Evolutionary conservation across 2,329 filamentous ascomycete genomes (phyloP).

Genomic region (Talaromyces sp.): DNA sequence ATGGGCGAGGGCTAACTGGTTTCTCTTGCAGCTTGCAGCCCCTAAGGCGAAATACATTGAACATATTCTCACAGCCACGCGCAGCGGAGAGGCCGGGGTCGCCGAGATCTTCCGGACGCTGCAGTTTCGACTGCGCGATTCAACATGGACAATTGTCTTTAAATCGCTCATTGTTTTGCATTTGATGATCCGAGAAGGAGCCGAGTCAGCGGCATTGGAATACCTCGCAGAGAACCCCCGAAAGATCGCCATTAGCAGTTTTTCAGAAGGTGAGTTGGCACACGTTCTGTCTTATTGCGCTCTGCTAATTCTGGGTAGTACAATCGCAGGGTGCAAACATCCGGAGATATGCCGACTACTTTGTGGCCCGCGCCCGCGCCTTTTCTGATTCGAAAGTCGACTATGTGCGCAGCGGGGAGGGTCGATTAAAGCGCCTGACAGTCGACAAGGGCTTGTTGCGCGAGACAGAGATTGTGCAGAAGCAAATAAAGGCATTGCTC

Average conservation of each 20-base stretch:
- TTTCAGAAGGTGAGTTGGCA: conserved; percentile 72
- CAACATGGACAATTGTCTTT: conserved; percentile 99
- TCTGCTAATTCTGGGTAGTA: conserved; percentile 47
- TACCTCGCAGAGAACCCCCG: conserved; percentile 80
- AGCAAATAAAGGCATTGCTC: conserved; percentile 76
- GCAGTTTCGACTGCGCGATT: conserved; percentile 82
- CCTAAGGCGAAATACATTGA: conserved; percentile 99
- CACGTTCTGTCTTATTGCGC: not conserved
- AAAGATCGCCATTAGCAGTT: conserved; percentile 79
- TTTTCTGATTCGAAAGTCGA: conserved; percentile 82
- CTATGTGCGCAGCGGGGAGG: conserved; percentile 79
- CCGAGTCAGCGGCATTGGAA: conserved; percentile 78
- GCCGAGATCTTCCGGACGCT: conserved; percentile 92
- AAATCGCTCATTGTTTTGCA: conserved; percentile 95
- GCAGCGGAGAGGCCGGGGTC: conserved; percentile 89
- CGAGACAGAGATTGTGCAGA: conserved; percentile 86
- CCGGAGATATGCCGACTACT: conserved; percentile 81
- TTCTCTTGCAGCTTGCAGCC: conserved; percentile 66
- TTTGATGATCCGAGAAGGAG: conserved; percentile 94
- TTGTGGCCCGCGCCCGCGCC: conserved; percentile 73
- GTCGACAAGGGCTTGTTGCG: conserved; percentile 89
- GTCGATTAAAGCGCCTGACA: conserved; percentile 74
- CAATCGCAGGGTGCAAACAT: conserved; percentile 96
- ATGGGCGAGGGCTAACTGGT: conserved; percentile 15
- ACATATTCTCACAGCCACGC: conserved; percentile 91